Conservation (phyloP, 2,329 filamentous ascomycete species). For the Trichoderma sp. region DNA sequence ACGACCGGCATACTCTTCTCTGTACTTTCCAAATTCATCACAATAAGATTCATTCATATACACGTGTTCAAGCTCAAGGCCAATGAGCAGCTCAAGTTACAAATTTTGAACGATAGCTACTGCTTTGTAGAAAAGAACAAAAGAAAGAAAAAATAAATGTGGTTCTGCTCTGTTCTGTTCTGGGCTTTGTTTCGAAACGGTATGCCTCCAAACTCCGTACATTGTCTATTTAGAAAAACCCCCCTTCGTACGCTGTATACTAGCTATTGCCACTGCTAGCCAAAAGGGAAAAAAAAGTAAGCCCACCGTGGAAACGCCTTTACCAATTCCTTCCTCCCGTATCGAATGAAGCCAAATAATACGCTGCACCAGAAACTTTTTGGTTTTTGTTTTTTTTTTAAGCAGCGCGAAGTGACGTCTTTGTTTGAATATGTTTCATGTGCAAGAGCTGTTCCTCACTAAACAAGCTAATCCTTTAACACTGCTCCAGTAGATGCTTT, state of each 20-base stretch:
- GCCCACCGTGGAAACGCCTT: background rate
- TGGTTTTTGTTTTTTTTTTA: background rate
- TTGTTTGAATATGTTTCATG: background rate
- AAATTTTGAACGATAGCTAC: background rate
- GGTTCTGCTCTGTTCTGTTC: background rate
- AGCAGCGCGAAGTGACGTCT: background rate
- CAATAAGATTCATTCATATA: background rate
- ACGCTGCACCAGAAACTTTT: background rate
- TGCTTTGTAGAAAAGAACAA: background rate
- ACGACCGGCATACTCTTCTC: background rate
- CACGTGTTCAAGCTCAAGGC: background rate
- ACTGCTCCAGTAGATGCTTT: background rate
- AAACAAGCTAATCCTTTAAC: background rate
- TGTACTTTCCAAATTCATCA: background rate
- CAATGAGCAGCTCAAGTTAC: background rate
- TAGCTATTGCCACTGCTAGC: background rate
- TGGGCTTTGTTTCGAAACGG: background rate
- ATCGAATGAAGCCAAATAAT: background rate
- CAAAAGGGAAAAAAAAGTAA: background rate
- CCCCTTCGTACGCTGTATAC: background rate
- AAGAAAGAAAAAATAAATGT: no score
- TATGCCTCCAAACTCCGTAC: background rate
- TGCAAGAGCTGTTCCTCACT: background rate
- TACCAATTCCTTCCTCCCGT: background rate
- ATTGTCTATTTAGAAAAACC: background rate